Percentiles rank a stretch among this genome's conserved stretches.
Conservation (phyloP, 2,329 filamentous ascomycete genomes). For the Botrytis aclada region DNA sequence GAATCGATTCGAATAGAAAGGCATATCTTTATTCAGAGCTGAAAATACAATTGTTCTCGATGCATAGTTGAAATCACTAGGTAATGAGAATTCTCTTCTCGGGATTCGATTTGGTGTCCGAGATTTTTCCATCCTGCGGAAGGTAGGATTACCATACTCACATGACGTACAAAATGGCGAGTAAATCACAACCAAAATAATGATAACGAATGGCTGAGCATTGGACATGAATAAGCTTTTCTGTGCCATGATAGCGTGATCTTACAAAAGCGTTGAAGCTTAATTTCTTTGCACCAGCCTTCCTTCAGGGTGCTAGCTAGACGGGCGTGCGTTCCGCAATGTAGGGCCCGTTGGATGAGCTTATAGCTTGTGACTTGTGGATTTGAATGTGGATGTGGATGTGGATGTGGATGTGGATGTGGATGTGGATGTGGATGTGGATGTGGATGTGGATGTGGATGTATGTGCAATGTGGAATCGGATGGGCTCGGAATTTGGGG, state of each 20-base stretch:
- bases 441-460: not conserved
- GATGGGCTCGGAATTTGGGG: not conserved
- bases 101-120: too few species aligned
- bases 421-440: not conserved
- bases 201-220: not conserved
- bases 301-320: not conserved
- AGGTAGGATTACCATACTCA: too few species aligned
- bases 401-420: not conserved
- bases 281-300: not conserved
- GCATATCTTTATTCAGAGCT: too few species aligned
- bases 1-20: not conserved
- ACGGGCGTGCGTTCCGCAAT: not conserved
- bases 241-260: too few species aligned
- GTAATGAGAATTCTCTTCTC: too few species aligned
- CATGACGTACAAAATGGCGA: too few species aligned
- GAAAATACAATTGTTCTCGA: too few species aligned
- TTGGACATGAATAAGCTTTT: not conserved
- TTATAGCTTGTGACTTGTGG: not conserved
- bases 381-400: not conserved
- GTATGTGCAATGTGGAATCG: not conserved
- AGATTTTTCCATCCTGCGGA: not conserved
- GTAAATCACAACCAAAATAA: too few species aligned
- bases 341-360: not conserved
- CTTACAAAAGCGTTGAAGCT: not conserved
- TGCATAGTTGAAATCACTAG: too few species aligned